Base-by-base conservation (phyloP, 805 yeast species). In the Lipomyces sp. region DNA sequence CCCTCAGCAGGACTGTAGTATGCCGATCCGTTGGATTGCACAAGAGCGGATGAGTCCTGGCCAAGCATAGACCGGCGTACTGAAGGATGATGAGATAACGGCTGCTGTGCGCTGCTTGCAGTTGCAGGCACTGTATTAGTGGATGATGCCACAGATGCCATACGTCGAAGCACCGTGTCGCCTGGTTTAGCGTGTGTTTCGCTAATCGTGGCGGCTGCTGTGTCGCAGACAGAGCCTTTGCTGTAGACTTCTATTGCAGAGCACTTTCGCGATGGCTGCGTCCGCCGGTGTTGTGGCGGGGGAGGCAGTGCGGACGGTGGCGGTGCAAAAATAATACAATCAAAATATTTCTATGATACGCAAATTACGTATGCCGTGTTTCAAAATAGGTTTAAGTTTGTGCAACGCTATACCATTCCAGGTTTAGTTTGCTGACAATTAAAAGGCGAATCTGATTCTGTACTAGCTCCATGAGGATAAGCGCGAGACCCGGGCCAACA, bases 261-360 rank as follows among this genome's bases (percentile, higher is more conserved):
- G 18, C 48, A 42, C 48, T 42, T 15, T 42, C 48, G 48, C 48
- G 48, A 42, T 42, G 48, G 48, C 48, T 42, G 48, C 48, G 24
- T 42, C 48, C 48, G 34, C 34, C 13, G 54, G 54, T 32, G 54
- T 29, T 51, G 54, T 51, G 54, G 54, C 54, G 54, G 54, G 24
- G 13, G 54, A 29, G 54, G 54, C 54, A 34, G 18, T 51, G 54
- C 54, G 7, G 5, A 1, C 15, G 3, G 24, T 42, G 48, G 48
- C 48, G n/a, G 45, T 42, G 48, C 18, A 42, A 24, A 1, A 1
- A 24, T 24, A 24, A 24, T 24, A 24, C 24, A n/a, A n/a, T n/a
- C n/a, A n/a, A n/a, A n/a, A n/a, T n/a, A n/a, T n/a, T n/a, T n/a
- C n/a, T n/a, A n/a, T n/a, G n/a, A n/a, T n/a, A 24, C 24, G 24